phyloP scores from a whole-genome alignment of 2,329 filamentous ascomycete species.

The Fusarium chuoi region DNA sequence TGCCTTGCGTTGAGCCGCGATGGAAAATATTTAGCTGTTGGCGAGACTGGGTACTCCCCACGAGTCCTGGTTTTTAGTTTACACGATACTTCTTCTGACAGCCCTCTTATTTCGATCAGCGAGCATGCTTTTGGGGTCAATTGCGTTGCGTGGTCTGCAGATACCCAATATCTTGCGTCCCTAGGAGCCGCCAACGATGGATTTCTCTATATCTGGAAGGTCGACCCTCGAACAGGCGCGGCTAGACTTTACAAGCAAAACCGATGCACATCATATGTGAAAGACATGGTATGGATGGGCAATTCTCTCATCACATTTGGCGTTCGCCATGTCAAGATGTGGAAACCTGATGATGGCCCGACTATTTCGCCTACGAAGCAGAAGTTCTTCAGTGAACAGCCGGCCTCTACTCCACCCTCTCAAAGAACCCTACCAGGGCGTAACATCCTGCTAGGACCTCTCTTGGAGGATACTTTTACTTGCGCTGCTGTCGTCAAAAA shows the following conservation, averaged over 20 bases:
- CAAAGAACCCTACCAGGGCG: conserved; percentile 80
- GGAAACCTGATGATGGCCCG: conserved; percentile 79
- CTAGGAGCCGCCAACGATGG: conserved; percentile 91
- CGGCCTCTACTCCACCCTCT: conserved; percentile 45
- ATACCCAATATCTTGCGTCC: conserved; percentile 87
- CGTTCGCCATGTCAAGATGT: conserved; percentile 91
- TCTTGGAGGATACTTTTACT: conserved; percentile 87
- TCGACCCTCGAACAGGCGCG: conserved; percentile 83
- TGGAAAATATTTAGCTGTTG: conserved; percentile 87
- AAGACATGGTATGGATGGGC: conserved; percentile 91
- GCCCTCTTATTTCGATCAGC: conserved; percentile 83
- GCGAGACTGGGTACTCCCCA: conserved; percentile 94
- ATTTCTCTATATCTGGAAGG: conserved; percentile 89
- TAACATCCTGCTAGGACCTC: conserved; percentile 83
- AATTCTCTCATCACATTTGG: conserved; percentile 85
- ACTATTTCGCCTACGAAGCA: conserved; percentile 72
- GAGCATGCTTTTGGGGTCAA: conserved; percentile 93
- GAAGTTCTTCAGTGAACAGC: conserved; percentile 60
- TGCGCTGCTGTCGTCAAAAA: conserved; percentile 77
- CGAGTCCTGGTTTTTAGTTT: conserved; percentile 91
- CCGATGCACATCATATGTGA: conserved; percentile 88
- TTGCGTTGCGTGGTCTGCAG: conserved; percentile 87
- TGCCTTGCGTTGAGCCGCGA: conserved; percentile 90
- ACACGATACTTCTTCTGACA: conserved; percentile 81
- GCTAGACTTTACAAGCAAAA: conserved; percentile 86